These are phyloP conservation scores for Coffea humblotiana DNA, from an alignment of 305 asterid species.

Conservation along the genomic window DNA sequence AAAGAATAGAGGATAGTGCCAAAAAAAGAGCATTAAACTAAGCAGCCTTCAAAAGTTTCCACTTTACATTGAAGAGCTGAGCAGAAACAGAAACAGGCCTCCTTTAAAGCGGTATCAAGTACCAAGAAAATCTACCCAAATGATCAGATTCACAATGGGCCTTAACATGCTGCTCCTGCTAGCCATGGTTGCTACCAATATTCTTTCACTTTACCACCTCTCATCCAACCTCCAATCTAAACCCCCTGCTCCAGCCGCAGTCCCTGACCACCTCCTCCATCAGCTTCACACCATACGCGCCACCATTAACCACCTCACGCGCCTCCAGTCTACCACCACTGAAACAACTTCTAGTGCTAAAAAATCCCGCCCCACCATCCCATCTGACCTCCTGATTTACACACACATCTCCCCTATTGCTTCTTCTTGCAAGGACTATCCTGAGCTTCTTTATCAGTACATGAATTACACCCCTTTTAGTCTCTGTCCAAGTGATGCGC, in stretches of 20 bases:
- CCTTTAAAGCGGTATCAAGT: background rate
- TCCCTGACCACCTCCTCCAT: constrained; percentile 90
- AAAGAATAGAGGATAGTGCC: background rate
- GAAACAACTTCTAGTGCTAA: constrained; percentile 24
- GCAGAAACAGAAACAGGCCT: too few relatives aligned
- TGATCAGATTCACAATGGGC: constrained; percentile 89
- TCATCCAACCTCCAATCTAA: constrained; percentile 75
- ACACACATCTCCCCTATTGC: constrained; percentile 80
- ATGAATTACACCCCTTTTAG: constrained; percentile 91
- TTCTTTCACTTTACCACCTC: constrained; percentile 96
- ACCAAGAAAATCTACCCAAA: constrained; percentile 7
- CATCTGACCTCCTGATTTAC: constrained; percentile 83
- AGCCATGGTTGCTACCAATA: constrained; percentile 98
- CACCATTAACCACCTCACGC: constrained; percentile 91
- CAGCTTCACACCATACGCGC: constrained; percentile 94
- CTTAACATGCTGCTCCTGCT: constrained; percentile 74
- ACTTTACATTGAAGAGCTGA: background rate
- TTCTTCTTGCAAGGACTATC: constrained; percentile 79
- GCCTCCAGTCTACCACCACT: constrained; percentile 54
- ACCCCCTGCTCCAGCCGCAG: constrained; percentile 52
- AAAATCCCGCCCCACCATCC: constrained; percentile 44
- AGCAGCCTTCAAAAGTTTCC: background rate
- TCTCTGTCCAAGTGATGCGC: constrained; percentile 66
- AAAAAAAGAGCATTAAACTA: background rate
- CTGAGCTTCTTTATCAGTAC: constrained; percentile 65